phyloP scores from a whole-genome alignment of 2,329 filamentous ascomycete genomes.

The Amauroascus verrucosus region DNA sequence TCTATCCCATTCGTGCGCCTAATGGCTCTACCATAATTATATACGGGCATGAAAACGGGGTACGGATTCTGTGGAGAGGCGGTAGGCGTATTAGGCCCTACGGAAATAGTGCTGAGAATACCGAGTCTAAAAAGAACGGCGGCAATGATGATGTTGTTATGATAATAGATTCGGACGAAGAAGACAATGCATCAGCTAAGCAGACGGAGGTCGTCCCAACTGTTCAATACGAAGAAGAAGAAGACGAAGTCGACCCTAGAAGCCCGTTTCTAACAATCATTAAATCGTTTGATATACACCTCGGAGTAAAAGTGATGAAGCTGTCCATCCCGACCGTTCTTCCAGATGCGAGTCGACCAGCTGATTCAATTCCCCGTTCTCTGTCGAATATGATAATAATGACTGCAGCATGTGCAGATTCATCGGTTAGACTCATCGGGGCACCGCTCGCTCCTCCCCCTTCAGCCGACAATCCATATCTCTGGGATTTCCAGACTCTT shows the following conservation, averaged over 20 bases:
- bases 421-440: constrained; percentile 45
- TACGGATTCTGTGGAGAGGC: constrained; percentile 52
- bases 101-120: constrained; percentile 18
- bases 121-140: constrained; percentile 33
- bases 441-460: constrained; percentile 47
- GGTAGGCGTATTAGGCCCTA: constrained; percentile 40
- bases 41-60: constrained; percentile 49
- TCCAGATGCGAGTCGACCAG: constrained; percentile 30
- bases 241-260: constrained; percentile 49
- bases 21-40: constrained; percentile 54
- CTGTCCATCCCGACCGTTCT: constrained; percentile 42
- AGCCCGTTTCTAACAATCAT: constrained; percentile 46
- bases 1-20: constrained; percentile 49
- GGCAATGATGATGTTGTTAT: constrained; percentile 39
- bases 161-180: constrained; percentile 49
- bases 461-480: constrained; percentile 27
- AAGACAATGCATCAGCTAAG: constrained; percentile 36
- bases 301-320: constrained; percentile 45
- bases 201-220: constrained; percentile 19
- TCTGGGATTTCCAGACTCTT: constrained; percentile 39
- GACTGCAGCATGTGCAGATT: constrained; percentile 47
- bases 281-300: constrained; percentile 45
- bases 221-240: constrained; percentile 44
- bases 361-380: constrained; percentile 38
- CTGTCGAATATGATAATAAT: constrained; percentile 45